Conservation (phyloP, 2,329 filamentous ascomycete species). For the Aotearoamyces nothofagi region DNA sequence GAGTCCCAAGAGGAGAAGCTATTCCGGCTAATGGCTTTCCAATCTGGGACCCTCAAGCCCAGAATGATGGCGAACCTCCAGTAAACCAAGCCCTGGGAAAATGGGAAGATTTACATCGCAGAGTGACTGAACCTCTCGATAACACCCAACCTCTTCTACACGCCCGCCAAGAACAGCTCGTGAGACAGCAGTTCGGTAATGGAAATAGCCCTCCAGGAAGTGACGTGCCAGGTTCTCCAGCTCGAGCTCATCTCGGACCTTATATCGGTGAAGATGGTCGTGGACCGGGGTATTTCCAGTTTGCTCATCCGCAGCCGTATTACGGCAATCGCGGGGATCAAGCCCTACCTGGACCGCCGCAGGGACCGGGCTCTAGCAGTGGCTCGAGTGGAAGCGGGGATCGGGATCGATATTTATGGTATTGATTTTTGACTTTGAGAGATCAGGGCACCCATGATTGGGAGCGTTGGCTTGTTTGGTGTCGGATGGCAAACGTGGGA, state of each 20-base stretch:
- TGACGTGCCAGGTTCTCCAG: background rate
- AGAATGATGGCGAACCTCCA: slow-evolving; percentile 20
- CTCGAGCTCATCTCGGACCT: background rate
- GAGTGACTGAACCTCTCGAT: slow-evolving; percentile 5
- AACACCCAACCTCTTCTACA: slow-evolving; percentile 1
- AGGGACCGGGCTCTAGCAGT: background rate
- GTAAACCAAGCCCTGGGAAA: slow-evolving; percentile 20
- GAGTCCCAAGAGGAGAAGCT: slow-evolving; percentile 46
- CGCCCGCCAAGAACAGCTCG: slow-evolving; percentile 1
- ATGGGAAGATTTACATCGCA: slow-evolving; percentile 8
- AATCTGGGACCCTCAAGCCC: slow-evolving; percentile 35
- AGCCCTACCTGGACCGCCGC: background rate
- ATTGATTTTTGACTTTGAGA: too few species aligned
- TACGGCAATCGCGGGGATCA: background rate
- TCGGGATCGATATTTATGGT: slow-evolving; percentile 3
- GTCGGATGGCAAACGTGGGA: too few species aligned
- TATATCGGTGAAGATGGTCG: background rate
- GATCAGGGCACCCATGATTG: too few species aligned
- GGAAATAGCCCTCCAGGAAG: background rate
- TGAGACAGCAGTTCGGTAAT: slow-evolving; percentile 1
- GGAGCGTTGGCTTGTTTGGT: too few species aligned
- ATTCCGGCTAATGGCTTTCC: slow-evolving; percentile 44
- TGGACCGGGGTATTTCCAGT: too few species aligned
- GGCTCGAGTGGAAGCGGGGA: background rate
- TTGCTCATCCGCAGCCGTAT: too few species aligned